Evolutionary conservation across 2,329 filamentous ascomycete genomes (phyloP).

Genomic region (Sclerotiophoma versabilis): DNA sequence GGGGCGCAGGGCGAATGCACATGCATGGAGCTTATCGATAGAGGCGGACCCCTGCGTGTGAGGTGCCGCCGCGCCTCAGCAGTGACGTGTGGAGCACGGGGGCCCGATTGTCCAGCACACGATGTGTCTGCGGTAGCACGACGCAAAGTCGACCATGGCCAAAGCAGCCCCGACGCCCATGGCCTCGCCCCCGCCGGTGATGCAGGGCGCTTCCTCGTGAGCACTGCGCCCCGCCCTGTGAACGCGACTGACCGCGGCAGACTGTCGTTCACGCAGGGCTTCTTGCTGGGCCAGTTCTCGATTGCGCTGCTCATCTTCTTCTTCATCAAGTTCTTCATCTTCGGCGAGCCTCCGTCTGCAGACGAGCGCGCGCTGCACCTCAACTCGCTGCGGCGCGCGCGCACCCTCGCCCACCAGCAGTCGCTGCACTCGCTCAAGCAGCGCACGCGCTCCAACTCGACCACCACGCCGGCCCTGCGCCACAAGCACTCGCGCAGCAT

Average conservation of each 20-base stretch:
- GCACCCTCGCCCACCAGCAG: slow-evolving; percentile 72
- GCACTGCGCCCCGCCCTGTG: neutral
- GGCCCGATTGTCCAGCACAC: neutral
- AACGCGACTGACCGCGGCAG: slow-evolving; percentile 55
- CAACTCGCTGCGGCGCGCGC: slow-evolving; percentile 75
- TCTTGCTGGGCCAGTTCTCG: slow-evolving; percentile 91
- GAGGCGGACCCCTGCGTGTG: neutral
- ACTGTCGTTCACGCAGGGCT: slow-evolving; percentile 89
- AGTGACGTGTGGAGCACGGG: neutral
- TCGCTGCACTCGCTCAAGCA: slow-evolving; percentile 37
- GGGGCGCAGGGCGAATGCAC: no score
- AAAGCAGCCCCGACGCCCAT: slow-evolving; percentile 22
- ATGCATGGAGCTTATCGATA: neutral
- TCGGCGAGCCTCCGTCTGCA: slow-evolving; percentile 87
- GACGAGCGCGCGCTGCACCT: slow-evolving; percentile 79
- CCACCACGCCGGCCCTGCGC: slow-evolving; percentile 35
- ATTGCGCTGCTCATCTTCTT: slow-evolving; percentile 89
- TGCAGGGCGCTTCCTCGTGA: slow-evolving; percentile 30
- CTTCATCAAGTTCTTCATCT: slow-evolving; percentile 99
- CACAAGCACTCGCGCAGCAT: slow-evolving; percentile 49
- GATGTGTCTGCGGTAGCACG: slow-evolving; percentile 5
- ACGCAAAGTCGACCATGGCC: slow-evolving; percentile 17
- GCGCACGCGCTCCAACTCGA: slow-evolving; percentile 46
- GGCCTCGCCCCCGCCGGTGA: slow-evolving; percentile 20
- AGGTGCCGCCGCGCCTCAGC: no score